Conservation (phyloP, 139 green algal species). For the Auxenochlorella pyrenoidosa region DNA sequence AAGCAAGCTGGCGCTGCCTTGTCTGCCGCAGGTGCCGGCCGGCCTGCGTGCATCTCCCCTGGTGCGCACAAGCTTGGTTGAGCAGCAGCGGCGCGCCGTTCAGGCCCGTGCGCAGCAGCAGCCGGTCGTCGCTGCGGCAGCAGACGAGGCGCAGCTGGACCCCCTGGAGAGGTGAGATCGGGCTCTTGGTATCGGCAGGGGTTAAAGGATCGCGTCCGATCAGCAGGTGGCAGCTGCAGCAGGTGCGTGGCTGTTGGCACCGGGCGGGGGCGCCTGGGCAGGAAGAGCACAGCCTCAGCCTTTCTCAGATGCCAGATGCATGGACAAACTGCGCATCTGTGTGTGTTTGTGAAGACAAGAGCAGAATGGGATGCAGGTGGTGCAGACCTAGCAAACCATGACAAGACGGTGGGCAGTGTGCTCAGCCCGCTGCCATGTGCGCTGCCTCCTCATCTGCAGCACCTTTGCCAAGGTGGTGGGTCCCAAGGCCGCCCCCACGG, state of each 20-base stretch:
- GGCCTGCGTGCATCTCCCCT: slow-evolving; percentile 1
- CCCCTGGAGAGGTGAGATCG: slow-evolving; percentile 20
- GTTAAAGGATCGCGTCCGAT: background rate
- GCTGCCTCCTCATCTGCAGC: slow-evolving; percentile 47
- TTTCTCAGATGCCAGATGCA: too few species aligned
- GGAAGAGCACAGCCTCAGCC: too few species aligned
- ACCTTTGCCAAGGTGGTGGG: slow-evolving; percentile 79
- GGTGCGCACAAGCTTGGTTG: background rate
- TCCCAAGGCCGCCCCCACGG: slow-evolving; percentile 60
- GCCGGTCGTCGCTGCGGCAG: background rate
- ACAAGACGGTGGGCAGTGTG: too few species aligned
- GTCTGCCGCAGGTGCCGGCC: background rate
- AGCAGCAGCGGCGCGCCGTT: slow-evolving; percentile 1
- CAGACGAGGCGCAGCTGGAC: slow-evolving; percentile 32
- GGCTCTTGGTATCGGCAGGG: background rate
- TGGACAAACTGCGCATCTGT: too few species aligned
- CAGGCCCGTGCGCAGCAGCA: background rate
- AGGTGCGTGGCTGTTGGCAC: background rate
- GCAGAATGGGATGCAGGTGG: too few species aligned
- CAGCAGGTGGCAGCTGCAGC: too few species aligned
- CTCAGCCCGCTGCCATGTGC: too few species aligned
- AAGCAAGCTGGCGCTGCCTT: too few species aligned
- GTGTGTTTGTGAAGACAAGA: too few species aligned
- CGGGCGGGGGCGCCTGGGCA: too few species aligned
- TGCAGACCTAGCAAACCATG: too few species aligned